Conservation (phyloP, 148 eudicot species). For the Bassia scoparia region DNA sequence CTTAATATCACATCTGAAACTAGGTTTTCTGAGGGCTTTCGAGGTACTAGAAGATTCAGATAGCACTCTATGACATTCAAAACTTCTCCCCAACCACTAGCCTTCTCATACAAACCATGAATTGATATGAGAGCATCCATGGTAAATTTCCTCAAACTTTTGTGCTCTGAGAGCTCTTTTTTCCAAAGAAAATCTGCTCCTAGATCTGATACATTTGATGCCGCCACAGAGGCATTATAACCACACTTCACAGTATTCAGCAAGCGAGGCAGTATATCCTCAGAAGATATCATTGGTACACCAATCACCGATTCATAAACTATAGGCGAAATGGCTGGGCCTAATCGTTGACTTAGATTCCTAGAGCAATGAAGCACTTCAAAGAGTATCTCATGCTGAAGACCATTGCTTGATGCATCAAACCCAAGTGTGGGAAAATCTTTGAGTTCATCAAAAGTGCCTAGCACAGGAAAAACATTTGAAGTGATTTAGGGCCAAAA, state of each 20-base stretch:
- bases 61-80: conserved; percentile 68
- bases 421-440: conserved; percentile 44
- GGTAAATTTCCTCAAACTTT: conserved; percentile 73
- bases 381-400: conserved; percentile 53
- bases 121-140: conserved; percentile 59
- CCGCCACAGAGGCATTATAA: conserved; percentile 45
- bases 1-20: conserved; percentile 44
- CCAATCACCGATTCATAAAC: conserved; percentile 68
- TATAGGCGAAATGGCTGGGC: conserved; percentile 67
- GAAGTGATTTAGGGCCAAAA: not conserved
- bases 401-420: conserved; percentile 38
- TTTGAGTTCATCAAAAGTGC: conserved; percentile 45
- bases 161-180: conserved; percentile 65
- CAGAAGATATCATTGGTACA: conserved; percentile 46
- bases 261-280: conserved; percentile 63
- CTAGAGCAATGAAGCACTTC: conserved; percentile 67
- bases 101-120: conserved; percentile 56
- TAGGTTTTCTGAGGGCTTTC: conserved; percentile 42
- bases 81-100: conserved; percentile 66
- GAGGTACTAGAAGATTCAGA: conserved; percentile 74
- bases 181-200: conserved; percentile 73
- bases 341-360: conserved; percentile 57
- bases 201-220: conserved; percentile 50
- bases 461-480: conserved; percentile 32
- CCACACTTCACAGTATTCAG: conserved; percentile 72